These are phyloP conservation scores for Penicillium antarcticum DNA, from an alignment of 495 filamentous ascomycete genomes.

Conservation along the genomic window DNA sequence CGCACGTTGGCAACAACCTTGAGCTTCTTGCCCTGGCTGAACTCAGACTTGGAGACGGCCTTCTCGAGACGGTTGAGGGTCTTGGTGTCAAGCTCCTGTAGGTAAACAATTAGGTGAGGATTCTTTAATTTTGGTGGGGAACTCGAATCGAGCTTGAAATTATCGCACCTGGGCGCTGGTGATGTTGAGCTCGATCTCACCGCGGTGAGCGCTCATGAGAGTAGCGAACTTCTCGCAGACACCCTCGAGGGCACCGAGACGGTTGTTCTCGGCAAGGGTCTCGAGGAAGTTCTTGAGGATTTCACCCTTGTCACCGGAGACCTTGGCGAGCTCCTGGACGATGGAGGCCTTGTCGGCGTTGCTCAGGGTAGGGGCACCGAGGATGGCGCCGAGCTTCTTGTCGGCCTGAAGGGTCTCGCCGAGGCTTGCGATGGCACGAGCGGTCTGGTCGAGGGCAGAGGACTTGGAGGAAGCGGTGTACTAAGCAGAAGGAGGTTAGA, in stretches of 20 bases:
- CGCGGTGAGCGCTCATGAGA: constrained; percentile 83
- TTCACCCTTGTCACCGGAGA: constrained; percentile 68
- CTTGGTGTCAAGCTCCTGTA: constrained; percentile 81
- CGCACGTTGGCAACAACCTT: constrained; percentile 88
- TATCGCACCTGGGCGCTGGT: constrained; percentile 79
- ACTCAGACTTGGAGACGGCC: constrained; percentile 84
- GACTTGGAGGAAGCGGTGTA: constrained; percentile 94
- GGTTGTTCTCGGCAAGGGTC: constrained; percentile 93
- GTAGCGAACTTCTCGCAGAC: constrained; percentile 83
- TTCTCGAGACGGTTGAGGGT: constrained; percentile 78
- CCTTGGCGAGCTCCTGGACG: constrained; percentile 78
- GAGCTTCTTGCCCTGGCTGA: constrained; percentile 92
- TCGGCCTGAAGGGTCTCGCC: constrained; percentile 72
- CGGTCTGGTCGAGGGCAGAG: constrained; percentile 73
- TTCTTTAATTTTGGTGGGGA: background rate
- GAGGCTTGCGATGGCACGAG: constrained; percentile 70
- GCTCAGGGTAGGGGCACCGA: constrained; percentile 76
- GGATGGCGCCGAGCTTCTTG: constrained; percentile 68
- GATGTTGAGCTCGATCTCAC: constrained; percentile 89
- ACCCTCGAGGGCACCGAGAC: constrained; percentile 73
- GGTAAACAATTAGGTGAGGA: constrained; percentile 7
- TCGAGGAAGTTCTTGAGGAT: constrained; percentile 91
- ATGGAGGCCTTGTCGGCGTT: constrained; percentile 77
- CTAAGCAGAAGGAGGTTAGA: constrained; percentile 43
- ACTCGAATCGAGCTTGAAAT: background rate